Conservation (phyloP, 768 basidiomycete species). For the Leucocoprinus leucothites region DNA sequence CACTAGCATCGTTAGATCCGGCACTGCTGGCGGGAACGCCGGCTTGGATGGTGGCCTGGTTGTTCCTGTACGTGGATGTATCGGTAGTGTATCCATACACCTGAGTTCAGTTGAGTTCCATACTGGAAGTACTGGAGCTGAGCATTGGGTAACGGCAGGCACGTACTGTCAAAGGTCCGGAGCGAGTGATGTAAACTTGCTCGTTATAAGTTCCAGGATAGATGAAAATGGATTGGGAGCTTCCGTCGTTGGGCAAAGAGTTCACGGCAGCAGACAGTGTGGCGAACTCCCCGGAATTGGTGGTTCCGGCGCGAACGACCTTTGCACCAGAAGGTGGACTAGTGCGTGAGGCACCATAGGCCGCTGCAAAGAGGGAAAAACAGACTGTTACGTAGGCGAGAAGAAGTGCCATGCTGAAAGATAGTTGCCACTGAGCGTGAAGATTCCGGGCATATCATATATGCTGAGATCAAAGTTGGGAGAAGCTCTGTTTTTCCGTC, state of each 20-base stretch:
- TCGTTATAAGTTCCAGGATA: slow-evolving; percentile 45
- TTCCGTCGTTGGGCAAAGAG: slow-evolving; percentile 37
- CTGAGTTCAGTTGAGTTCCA: slow-evolving; percentile 18
- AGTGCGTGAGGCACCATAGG: slow-evolving; percentile 32
- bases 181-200: slow-evolving; percentile 42
- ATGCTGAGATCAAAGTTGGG: too few relatives aligned
- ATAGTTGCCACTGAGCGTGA: too few relatives aligned
- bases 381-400: background rate
- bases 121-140: too few relatives aligned
- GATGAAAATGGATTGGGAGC: slow-evolving; percentile 39
- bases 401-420: too few relatives aligned
- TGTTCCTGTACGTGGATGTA: slow-evolving; percentile 33
- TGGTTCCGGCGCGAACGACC: slow-evolving; percentile 37
- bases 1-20: slow-evolving; percentile 45
- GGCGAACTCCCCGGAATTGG: slow-evolving; percentile 36
- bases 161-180: slow-evolving; percentile 42
- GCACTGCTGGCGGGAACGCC: slow-evolving; percentile 31
- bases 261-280: slow-evolving; percentile 38
- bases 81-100: slow-evolving; percentile 43
- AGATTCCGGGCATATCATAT: too few relatives aligned
- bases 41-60: slow-evolving; percentile 37
- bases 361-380: background rate
- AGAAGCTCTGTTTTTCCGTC: too few relatives aligned
- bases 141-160: too few relatives aligned
- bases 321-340: slow-evolving; percentile 40